These are phyloP conservation scores for Mucor lusitanicus DNA, from an alignment of 371 early-diverging fungal genomes.

Conservation along the genomic window DNA sequence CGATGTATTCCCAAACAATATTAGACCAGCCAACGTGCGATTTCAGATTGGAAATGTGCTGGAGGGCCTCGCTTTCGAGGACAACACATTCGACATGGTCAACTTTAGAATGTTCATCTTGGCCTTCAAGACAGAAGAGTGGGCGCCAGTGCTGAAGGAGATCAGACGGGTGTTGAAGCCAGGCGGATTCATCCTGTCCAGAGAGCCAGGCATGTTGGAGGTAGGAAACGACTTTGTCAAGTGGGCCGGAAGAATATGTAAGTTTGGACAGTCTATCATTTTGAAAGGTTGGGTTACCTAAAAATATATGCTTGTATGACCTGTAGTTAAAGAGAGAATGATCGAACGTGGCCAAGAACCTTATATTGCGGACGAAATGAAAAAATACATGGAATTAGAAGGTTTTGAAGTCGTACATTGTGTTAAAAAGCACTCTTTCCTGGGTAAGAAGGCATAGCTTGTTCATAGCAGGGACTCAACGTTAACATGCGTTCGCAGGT, in stretches of 20 bases:
- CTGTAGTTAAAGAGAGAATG: constrained; percentile 34
- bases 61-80: constrained; percentile 54
- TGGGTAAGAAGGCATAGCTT: constrained; percentile 1
- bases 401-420: constrained; percentile 34
- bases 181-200: constrained; percentile 58
- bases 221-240: constrained; percentile 33
- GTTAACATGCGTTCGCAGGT: not conserved
- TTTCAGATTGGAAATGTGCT: constrained; percentile 48
- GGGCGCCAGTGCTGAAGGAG: constrained; percentile 51
- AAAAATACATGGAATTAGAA: constrained; percentile 27
- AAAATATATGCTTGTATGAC: not conserved
- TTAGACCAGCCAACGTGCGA: constrained; percentile 45
- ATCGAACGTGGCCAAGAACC: constrained; percentile 52
- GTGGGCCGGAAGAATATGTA: constrained; percentile 37
- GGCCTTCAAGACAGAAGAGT: constrained; percentile 51
- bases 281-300: not conserved
- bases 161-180: constrained; percentile 56
- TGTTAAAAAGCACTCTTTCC: constrained; percentile 14
- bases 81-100: constrained; percentile 61
- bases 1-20: constrained; percentile 54
- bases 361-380: constrained; percentile 42
- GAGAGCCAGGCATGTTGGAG: constrained; percentile 46
- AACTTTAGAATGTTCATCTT: constrained; percentile 57
- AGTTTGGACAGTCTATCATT: not conserved
- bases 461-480: not conserved